A percentile compares a stretch with the other conserved stretches of the same genome.
Conservation (phyloP, 2,329 filamentous ascomycete genomes). For the Aspergillus fumigatiaffinis region DNA sequence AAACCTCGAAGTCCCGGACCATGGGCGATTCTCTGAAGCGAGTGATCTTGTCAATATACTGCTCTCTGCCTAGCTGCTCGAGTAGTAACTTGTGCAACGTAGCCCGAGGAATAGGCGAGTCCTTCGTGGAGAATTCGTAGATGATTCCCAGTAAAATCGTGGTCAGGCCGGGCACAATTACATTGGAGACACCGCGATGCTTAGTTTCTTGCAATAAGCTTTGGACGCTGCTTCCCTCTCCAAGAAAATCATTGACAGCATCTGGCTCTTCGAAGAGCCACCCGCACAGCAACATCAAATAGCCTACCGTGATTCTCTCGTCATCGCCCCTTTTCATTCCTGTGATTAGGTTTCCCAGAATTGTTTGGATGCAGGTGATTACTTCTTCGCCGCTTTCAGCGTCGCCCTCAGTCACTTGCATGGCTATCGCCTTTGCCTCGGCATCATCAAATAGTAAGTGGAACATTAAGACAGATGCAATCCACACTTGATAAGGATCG, state of each 20-base stretch:
- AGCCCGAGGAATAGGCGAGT: conserved; percentile 80
- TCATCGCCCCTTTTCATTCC: conserved; percentile 74
- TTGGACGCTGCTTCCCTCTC: conserved; percentile 89
- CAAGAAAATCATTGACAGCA: conserved; percentile 87
- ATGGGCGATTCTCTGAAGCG: conserved; percentile 73
- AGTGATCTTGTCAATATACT: conserved; percentile 77
- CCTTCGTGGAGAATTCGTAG: conserved; percentile 97
- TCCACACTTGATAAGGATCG: conserved; percentile 87
- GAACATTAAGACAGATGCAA: conserved; percentile 80
- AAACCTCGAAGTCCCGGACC: conserved; percentile 85
- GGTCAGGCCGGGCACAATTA: conserved; percentile 75
- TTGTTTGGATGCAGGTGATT: conserved; percentile 84
- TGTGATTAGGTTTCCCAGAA: conserved; percentile 79
- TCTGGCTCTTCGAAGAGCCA: conserved; percentile 93
- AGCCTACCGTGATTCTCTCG: conserved; percentile 73
- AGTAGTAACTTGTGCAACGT: conserved; percentile 76
- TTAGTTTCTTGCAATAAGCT: conserved; percentile 73
- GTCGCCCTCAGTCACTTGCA: conserved; percentile 84
- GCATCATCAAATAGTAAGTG: conserved; percentile 79
- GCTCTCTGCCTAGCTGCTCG: conserved; percentile 75
- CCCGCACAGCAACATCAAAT: conserved; percentile 80
- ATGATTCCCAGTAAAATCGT: conserved; percentile 80
- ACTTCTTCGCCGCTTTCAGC: conserved; percentile 88
- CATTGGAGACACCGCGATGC: conserved; percentile 56
- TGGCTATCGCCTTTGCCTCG: conserved; percentile 73